Evolutionary conservation across 768 basidiomycete species (phyloP).

Genomic region (Termitomyces heimii): DNA sequence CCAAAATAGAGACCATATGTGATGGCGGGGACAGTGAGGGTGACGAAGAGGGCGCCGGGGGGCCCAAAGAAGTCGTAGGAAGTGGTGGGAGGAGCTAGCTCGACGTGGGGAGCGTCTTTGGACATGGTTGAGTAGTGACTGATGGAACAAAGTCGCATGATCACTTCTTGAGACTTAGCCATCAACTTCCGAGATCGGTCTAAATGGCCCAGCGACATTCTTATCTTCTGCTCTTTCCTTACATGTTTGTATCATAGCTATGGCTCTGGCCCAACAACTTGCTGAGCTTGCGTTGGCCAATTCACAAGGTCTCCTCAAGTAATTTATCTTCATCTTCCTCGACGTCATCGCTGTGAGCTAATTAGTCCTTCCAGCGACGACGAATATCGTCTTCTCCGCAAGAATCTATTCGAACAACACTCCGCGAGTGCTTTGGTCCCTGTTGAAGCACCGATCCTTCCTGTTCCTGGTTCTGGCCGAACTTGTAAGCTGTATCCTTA

Average conservation of each 20-base stretch:
- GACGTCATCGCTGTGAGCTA: not conserved
- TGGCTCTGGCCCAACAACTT: constrained; percentile 57
- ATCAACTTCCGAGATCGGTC: constrained; percentile 12
- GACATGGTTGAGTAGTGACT: constrained; percentile 20
- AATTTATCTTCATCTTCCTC: constrained; percentile 10
- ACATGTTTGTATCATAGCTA: constrained; percentile 16
- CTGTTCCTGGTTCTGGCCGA: constrained; percentile 17
- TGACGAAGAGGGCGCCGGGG: constrained; percentile 66
- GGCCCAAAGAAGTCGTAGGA: constrained; percentile 83
- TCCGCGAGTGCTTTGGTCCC: constrained; percentile 27
- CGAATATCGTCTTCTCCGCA: constrained; percentile 66
- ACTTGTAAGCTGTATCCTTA: constrained; percentile 4
- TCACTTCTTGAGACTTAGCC: not conserved
- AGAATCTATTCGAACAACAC: constrained; percentile 61
- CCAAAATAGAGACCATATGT: constrained; percentile 74
- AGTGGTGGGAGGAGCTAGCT: constrained; percentile 64
- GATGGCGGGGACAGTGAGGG: constrained; percentile 62
- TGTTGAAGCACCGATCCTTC: constrained; percentile 22
- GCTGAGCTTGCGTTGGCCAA: constrained; percentile 66
- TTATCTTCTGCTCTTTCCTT: not conserved
- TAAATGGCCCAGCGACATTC: not conserved
- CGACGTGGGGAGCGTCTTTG: constrained; percentile 7
- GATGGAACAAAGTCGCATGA: constrained; percentile 12
- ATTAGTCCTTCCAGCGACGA: constrained; percentile 46
- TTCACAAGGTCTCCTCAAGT: constrained; percentile 62